A percentile compares a stretch with the other conserved stretches of the same genome.
These are phyloP conservation scores for Syncephalis fuscata DNA, from an alignment of 371 early-diverging fungal species.

Conservation along the genomic window DNA sequence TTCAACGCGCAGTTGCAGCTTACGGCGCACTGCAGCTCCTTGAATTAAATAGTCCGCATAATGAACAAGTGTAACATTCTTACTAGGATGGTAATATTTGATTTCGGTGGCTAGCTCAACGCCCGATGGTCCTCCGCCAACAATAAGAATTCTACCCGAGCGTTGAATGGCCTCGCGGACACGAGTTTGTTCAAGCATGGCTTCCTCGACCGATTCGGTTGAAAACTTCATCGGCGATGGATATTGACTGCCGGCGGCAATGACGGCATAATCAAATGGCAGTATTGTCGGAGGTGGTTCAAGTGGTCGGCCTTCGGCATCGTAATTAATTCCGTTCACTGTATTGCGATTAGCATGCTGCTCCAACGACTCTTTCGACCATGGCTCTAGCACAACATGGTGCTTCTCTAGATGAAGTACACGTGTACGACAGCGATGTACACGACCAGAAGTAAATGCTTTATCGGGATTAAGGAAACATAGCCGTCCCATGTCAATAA, in stretches of 20 bases:
- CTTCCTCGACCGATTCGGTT: slow-evolving; percentile 6
- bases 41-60: slow-evolving; percentile 9
- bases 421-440: too few relatives aligned
- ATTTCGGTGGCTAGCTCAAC: slow-evolving; percentile 50
- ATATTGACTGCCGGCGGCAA: slow-evolving; percentile 53
- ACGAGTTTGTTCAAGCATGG: neutral
- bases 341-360: too few relatives aligned
- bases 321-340: too few relatives aligned
- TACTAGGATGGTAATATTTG: slow-evolving; percentile 40
- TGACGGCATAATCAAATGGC: slow-evolving; percentile 44
- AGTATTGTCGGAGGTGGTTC: too few relatives aligned
- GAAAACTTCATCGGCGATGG: slow-evolving; percentile 12
- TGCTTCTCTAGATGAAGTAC: too few relatives aligned
- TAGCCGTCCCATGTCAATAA: too few relatives aligned
- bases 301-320: too few relatives aligned
- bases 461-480: too few relatives aligned
- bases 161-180: slow-evolving; percentile 4
- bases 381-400: too few relatives aligned
- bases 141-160: slow-evolving; percentile 26
- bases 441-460: too few relatives aligned
- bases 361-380: too few relatives aligned
- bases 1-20: slow-evolving; percentile 12
- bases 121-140: slow-evolving; percentile 55
- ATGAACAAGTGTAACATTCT: slow-evolving; percentile 38
- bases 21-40: slow-evolving; percentile 16